Evolutionary conservation across 306 rosid species (phyloP), one percentile per base, ranked within the genome.

Genomic region (Cercis canadensis): DNA sequence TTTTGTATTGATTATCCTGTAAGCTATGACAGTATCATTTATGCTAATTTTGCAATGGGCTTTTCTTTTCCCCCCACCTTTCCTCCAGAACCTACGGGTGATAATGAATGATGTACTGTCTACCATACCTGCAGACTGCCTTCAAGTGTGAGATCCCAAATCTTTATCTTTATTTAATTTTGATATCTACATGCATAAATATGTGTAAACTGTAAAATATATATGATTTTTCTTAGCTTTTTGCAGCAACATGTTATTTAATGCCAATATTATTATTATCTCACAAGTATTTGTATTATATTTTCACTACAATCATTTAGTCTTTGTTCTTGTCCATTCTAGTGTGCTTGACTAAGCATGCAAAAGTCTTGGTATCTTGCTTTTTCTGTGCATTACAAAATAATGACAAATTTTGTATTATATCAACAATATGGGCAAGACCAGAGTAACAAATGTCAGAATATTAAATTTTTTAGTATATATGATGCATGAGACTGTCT

Each of bases 31-130:
- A 59, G 40, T 70, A 39, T 54, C 3, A 21, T 53, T 37, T 44
- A 32, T 63, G 12, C 74, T 78, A 46, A 74, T 70, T 58, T 78
- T 78, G 32, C 61, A 14, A 5, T 24, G 29, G 29, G 29, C 29
- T 24, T 24, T 37, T 51, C 68, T 50, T 73, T 59, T 11, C 13
- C 15, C 40, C 45, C 66, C 1, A 24, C 29, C 29, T 24, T 24
- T 24, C 29, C 29, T 69, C 31, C 65, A 93, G 98, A 88, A 85
- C 79, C 78, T 93, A 64, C 88, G 93, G 16, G 92, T 88, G 75
- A 87, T 93, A 71, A 88, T 88, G 97, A 93, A 90, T 44, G 97
- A 93, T 81, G 98, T 97, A 82, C 94, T 93, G 47, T 85, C 98
- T 53, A 70, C 80, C 56, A 78, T 93, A 81, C 98, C 97, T 69